Percentiles rank a stretch among this genome's conserved stretches.
Evolutionary conservation across 805 yeast genomes (phyloP).

Genomic region (Phaffomyces opuntiae): DNA sequence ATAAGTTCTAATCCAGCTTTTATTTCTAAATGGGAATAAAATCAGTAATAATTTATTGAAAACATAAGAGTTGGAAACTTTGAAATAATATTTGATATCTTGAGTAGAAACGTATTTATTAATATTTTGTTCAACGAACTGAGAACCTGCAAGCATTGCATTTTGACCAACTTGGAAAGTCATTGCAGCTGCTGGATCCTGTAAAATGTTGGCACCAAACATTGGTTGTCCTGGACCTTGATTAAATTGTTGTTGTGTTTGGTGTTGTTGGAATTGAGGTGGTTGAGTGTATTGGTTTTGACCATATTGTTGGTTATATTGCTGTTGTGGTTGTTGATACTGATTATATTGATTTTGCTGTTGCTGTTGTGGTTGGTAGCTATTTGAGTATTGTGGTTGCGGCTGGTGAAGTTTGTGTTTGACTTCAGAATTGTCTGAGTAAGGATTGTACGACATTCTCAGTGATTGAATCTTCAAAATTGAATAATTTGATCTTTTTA

Average conservation of each 20-base stretch:
- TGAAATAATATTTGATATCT: slow-evolving; percentile 79
- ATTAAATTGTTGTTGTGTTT: slow-evolving; percentile 22
- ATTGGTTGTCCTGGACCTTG: slow-evolving; percentile 12
- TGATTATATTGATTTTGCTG: slow-evolving; percentile 5
- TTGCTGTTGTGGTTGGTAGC: slow-evolving; percentile 14
- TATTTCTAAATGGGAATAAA: slow-evolving; percentile 78
- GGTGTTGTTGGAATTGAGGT: slow-evolving; percentile 21
- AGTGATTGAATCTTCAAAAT: background rate
- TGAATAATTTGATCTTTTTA: background rate
- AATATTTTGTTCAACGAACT: slow-evolving; percentile 60
- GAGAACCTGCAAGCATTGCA: slow-evolving; percentile 77
- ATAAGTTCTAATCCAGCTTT: slow-evolving; percentile 67
- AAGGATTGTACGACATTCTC: slow-evolving; percentile 42
- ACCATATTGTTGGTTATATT: background rate
- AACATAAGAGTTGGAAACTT: slow-evolving; percentile 86
- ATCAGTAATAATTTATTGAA: slow-evolving; percentile 63
- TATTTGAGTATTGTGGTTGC: slow-evolving; percentile 7
- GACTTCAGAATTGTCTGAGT: slow-evolving; percentile 23
- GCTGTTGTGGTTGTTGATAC: background rate
- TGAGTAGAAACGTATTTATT: slow-evolving; percentile 41
- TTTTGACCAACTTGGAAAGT: slow-evolving; percentile 85
- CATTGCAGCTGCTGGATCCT: slow-evolving; percentile 74
- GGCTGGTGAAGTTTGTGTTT: slow-evolving; percentile 19
- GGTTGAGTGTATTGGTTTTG: slow-evolving; percentile 24
- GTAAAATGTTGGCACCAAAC: slow-evolving; percentile 35